Evolutionary conservation across 2,329 filamentous ascomycete genomes (phyloP), one percentile per base, ranked within the genome.

Genomic region (Fusarium sambucinum): DNA sequence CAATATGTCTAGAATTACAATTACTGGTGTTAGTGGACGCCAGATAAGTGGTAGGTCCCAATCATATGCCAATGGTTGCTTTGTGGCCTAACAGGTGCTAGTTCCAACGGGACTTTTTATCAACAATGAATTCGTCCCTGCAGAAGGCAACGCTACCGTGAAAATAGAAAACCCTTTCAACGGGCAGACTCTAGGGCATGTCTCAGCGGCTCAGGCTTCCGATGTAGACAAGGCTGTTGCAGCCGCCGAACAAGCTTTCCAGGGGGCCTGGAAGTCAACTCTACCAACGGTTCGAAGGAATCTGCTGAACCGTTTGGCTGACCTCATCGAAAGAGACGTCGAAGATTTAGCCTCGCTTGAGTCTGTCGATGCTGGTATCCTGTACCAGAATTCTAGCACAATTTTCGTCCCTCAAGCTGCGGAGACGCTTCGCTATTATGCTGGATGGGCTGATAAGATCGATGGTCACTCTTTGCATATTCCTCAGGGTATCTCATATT

Each of bases 371-470:
- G 92, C 94, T 75, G 93, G 90, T 77, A 93, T 93, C 83, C 86
- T 90, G 63, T 85, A 92, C 75, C 83, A 76, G 72, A 87, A 70
- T 88, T 85, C 75, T 1, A 16, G 61, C 9, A 42, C 42, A 3
- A 16, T 63, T 48, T 62, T 58, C 89, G 86, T 80, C 78, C 29
- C 38, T 1, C 64, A 67, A 1, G 51, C 63, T 5, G 38, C 8
- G 0, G 64, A 66, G 42, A 59, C 64, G 3, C 57, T 96, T 74
- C 88, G 93, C 78, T 97, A 77, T 48, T 77, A 75, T 74, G 92
- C 86, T 73, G 92, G 92, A 55, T 95, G 90, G 88, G 91, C 92
- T 69, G 92, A 96, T 83, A 96, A 96, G 87, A 88, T 94, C 66
- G 85, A 89, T 78, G 92, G 92, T 75, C 91, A 92, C 82, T 91